Base-by-base conservation (phyloP, 2,329 filamentous ascomycete genomes). In the Pseudocercospora musae region DNA sequence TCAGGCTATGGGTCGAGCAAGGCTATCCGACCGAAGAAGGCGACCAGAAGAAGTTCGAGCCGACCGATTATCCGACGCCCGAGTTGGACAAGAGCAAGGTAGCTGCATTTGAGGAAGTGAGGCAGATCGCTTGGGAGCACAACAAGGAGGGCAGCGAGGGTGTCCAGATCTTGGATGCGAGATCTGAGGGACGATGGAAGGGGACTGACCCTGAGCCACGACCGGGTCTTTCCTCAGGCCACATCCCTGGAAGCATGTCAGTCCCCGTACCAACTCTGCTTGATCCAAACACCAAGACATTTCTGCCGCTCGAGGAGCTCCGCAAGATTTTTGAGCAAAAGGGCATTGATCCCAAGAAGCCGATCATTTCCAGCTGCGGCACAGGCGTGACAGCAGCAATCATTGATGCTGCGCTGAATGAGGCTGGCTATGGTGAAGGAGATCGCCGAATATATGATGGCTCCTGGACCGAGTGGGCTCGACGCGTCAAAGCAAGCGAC, bases 301-400 rank as follows among this genome's bases (percentile, higher is more conserved):
- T 95, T 68, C 83, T 93, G 20, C 84, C 92, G 0, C 81, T 84
- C 0, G 85, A 90, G 11, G 83, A 94, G 76, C 80, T 99, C 54
- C 84, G 83, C 69, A 85, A 88, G 72, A 74, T 98, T 15, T 95
- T 99, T 72, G 81, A 89, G 74, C 81, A 83, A n/a, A 94, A 89
- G 74, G 89, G 92, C 0, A 80, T 99, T 8, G 88, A 96, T 73
- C 86, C 89, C 0, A 81, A 82, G 27, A 92, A 89, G 75, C 90
- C 93, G 3, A 90, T 97, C 68, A 89, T 98, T 70, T 90, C 87
- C 55, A 94, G 86, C 71, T 99, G 95, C 71, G 95, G 95, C 11
- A 97, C 93, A 6, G 95, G 95, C 33, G 94, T 99, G 57, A 98
- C 93, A 10, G 95, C 95, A 7, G 91, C 91, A 18, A 86, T 97